phyloP scores from a whole-genome alignment of 192 early-diverging fungal genomes.

The Linnemannia exigua region DNA sequence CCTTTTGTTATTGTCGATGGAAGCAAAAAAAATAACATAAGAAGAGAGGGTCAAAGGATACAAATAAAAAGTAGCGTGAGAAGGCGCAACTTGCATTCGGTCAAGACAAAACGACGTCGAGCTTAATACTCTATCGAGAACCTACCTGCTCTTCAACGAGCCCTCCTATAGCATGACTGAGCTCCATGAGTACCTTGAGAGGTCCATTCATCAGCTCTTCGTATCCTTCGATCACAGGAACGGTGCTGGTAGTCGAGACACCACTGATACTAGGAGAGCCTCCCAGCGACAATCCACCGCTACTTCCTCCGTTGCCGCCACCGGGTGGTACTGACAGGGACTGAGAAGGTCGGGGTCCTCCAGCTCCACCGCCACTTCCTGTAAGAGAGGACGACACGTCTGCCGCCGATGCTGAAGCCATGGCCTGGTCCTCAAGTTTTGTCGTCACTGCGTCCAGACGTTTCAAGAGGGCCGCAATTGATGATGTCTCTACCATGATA shows the following conservation, averaged over 20 bases:
- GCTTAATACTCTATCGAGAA: background rate
- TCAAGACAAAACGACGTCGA: background rate
- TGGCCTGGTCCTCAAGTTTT: slow-evolving; percentile 89
- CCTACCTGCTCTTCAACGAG: slow-evolving; percentile 70
- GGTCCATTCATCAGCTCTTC: slow-evolving; percentile 63
- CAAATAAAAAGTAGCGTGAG: background rate
- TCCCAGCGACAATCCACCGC: slow-evolving; percentile 12
- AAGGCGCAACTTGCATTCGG: no score
- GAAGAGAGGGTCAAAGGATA: no score
- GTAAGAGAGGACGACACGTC: slow-evolving; percentile 56
- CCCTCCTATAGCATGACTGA: slow-evolving; percentile 67
- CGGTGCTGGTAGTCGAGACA: background rate
- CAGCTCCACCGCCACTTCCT: slow-evolving; percentile 48
- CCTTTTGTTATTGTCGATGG: slow-evolving; percentile 52
- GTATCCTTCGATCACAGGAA: slow-evolving; percentile 65
- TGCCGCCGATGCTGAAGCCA: slow-evolving; percentile 63
- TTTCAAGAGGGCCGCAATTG: slow-evolving; percentile 82
- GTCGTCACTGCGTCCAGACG: slow-evolving; percentile 93
- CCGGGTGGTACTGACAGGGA: slow-evolving; percentile 46
- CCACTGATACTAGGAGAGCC: background rate
- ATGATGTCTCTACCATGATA: slow-evolving; percentile 66
- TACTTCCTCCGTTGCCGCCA: slow-evolving; percentile 38
- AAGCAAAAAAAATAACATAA: background rate
- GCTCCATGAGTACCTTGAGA: slow-evolving; percentile 62
- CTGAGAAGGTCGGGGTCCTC: slow-evolving; percentile 48